Evolutionary conservation across 768 basidiomycete species (phyloP).

Genomic region (Cystofilobasidium ferigula): DNA sequence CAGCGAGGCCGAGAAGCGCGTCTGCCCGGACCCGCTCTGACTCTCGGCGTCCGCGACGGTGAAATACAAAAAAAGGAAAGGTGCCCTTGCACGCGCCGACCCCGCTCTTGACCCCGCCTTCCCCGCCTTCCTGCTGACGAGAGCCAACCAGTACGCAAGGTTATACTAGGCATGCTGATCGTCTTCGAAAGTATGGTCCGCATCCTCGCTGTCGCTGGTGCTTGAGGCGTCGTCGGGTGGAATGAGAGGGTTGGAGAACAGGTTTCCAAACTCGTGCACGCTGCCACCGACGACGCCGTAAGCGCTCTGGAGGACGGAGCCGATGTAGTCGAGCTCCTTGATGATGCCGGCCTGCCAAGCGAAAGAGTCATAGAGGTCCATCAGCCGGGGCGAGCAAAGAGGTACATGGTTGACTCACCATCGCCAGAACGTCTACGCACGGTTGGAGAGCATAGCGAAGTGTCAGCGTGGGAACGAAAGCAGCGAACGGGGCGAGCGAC

Average conservation of each 20-base stretch:
- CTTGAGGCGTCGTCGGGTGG: background rate
- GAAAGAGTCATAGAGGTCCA: background rate
- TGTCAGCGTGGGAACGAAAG: background rate
- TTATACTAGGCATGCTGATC: no score
- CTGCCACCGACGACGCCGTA: conserved; percentile 86
- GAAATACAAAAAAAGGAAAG: no score
- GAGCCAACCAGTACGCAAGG: no score
- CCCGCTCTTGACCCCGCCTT: no score
- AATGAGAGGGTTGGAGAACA: conserved; percentile 46
- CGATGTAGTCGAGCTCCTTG: conserved; percentile 71
- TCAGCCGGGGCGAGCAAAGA: background rate
- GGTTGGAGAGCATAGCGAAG: background rate
- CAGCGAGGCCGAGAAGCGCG: no score
- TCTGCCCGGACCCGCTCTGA: no score
- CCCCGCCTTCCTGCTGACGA: no score
- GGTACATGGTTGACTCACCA: background rate
- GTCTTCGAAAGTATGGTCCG: background rate
- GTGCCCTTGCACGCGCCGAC: no score
- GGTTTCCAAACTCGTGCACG: conserved; percentile 65
- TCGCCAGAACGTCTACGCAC: conserved; percentile 1
- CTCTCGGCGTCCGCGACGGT: no score
- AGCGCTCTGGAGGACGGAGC: conserved; percentile 56
- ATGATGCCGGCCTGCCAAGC: conserved; percentile 57
- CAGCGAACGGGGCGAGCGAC: background rate
- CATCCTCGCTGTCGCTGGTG: background rate